phyloP scores from a whole-genome alignment of 139 green algal genomes.

The Zygnema circumcarinatum region DNA sequence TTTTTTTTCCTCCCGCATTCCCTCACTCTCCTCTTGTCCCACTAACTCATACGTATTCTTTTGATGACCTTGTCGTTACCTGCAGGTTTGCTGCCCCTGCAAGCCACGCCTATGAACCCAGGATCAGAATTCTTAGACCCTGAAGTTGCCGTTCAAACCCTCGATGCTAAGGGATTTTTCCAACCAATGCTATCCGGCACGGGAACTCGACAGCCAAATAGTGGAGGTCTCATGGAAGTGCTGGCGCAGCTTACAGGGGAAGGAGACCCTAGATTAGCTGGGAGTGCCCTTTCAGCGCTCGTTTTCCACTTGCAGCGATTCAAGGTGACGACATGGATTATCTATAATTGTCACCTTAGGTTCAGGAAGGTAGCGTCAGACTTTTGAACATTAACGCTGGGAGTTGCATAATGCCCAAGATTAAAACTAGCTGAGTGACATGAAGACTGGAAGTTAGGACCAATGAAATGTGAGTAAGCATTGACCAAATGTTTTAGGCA shows the following conservation, averaged over 20 bases:
- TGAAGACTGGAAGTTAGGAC: too few relatives aligned
- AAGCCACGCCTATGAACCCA: slow-evolving; percentile 28
- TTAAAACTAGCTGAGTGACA: too few relatives aligned
- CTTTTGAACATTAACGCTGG: too few relatives aligned
- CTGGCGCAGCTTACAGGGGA: neutral
- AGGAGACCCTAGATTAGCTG: neutral
- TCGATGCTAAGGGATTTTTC: neutral
- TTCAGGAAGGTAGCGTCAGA: too few relatives aligned
- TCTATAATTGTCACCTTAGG: neutral
- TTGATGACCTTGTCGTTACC: neutral
- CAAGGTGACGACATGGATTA: slow-evolving; percentile 1
- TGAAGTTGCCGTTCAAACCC: neutral
- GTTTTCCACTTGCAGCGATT: slow-evolving; percentile 25
- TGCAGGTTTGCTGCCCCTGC: neutral
- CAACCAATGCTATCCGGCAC: neutral
- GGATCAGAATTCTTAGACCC: slow-evolving; percentile 30
- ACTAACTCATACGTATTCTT: neutral
- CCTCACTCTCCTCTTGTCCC: too few relatives aligned
- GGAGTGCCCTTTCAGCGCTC: slow-evolving; percentile 17
- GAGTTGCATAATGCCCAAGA: too few relatives aligned
- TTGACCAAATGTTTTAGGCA: too few relatives aligned
- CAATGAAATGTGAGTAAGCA: too few relatives aligned
- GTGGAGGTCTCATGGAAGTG: neutral
- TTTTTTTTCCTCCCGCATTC: too few relatives aligned
- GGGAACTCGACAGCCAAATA: neutral